Conservation (phyloP, 2,329 filamentous ascomycete genomes). For the Beauveria australis region DNA sequence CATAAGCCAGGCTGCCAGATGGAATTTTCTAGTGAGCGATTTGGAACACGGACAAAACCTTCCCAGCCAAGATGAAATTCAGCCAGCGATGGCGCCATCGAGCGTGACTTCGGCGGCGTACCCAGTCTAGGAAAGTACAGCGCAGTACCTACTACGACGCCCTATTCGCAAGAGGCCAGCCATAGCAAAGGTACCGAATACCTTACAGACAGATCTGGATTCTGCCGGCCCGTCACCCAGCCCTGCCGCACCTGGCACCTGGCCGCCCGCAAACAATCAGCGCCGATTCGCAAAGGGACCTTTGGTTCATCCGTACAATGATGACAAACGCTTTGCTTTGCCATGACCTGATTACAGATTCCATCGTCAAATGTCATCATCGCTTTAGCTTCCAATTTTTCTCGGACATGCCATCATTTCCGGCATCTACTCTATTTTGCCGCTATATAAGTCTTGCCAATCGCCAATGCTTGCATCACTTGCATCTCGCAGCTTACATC, state of each 20-base stretch:
- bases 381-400: not conserved
- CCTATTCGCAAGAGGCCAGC: not conserved
- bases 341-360: conserved; percentile 7
- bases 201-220: not conserved
- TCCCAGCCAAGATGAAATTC: not conserved
- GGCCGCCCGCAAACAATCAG: not conserved
- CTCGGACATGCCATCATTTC: not conserved
- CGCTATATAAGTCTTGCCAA: not conserved
- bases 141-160: not conserved
- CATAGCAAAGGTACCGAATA: not conserved
- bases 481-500: not conserved
- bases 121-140: not conserved
- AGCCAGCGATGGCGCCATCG: conserved; percentile 7
- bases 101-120: not conserved
- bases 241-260: not conserved
- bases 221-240: not conserved
- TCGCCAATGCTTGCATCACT: not conserved
- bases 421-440: not conserved
- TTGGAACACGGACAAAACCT: not conserved
- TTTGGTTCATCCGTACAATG: not conserved
- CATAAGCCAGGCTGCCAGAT: not conserved
- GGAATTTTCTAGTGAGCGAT: not conserved
- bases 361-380: conserved; percentile 8
- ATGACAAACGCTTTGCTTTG: conserved; percentile 5
- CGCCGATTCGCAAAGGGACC: not conserved